These are phyloP conservation scores for Bipolaris oryzae DNA, from an alignment of 2,329 filamentous ascomycete genomes.

Conservation along the genomic window DNA sequence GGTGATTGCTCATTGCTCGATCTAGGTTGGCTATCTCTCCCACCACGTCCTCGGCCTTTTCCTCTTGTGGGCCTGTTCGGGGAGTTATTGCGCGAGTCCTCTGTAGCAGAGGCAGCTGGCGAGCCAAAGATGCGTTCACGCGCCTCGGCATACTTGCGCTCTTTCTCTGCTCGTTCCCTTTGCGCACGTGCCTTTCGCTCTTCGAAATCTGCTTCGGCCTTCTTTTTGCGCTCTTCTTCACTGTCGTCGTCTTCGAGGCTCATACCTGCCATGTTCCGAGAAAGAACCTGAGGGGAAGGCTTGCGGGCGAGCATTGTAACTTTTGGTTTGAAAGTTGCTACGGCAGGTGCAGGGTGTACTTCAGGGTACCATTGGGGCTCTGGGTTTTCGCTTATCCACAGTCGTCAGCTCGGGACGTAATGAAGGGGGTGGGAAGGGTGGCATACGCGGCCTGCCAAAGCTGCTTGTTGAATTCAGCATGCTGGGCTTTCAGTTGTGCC, in stretches of 20 bases:
- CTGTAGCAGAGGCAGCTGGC: slow-evolving; percentile 44
- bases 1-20: slow-evolving; percentile 47
- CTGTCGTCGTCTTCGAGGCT: slow-evolving; percentile 63
- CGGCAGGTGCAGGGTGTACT: slow-evolving; percentile 67
- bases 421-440: not conserved
- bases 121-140: slow-evolving; percentile 86
- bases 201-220: slow-evolving; percentile 70
- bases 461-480: slow-evolving; percentile 81
- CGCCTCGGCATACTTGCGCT: slow-evolving; percentile 86
- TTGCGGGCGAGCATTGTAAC: slow-evolving; percentile 87
- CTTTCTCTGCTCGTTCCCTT: slow-evolving; percentile 84
- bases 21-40: slow-evolving; percentile 47
- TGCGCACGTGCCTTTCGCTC: slow-evolving; percentile 80
- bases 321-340: slow-evolving; percentile 76
- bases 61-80: slow-evolving; percentile 42
- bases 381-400: slow-evolving; percentile 67
- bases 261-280: slow-evolving; percentile 60
- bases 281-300: slow-evolving; percentile 67
- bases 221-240: slow-evolving; percentile 65
- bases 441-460: slow-evolving; percentile 88
- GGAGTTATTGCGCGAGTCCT: slow-evolving; percentile 45
- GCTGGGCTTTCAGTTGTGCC: slow-evolving; percentile 77
- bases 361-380: slow-evolving; percentile 78
- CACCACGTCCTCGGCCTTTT: slow-evolving; percentile 47
- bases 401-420: slow-evolving; percentile 21